Base-by-base conservation (phyloP, 176 grass and related monocot species). In the Chloris gayana region DNA sequence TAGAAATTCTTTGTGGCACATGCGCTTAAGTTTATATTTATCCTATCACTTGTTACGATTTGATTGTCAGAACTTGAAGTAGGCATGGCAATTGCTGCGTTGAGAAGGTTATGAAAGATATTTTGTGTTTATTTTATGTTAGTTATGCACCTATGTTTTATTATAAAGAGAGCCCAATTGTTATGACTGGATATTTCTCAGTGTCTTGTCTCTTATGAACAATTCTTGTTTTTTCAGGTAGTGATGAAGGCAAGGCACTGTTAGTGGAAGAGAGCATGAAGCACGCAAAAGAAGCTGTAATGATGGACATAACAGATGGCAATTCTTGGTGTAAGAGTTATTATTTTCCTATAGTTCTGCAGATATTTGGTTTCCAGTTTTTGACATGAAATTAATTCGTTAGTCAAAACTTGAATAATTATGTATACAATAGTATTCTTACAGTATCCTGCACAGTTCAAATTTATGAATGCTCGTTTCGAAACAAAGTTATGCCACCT, bases 321-420 rank as follows among this genome's bases (percentile, higher is more conserved):
- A 89, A 98, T 91, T 98, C 92, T 47, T 98, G 95, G 95, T 98
- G 95, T 98, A 98, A 78, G 89, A 82, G 41, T 94, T 67, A 18
- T 77, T 79, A n/a, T n/a, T n/a, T 78, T 84, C 15, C 24, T 93
- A 80, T 45, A 68, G 50, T 79, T 39, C 61, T 67, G 38, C 15
- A 53, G 38, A 76, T 71, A 32, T 80, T 71, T 19, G 60, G 41
- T 64, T 53, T 85, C 54, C 13, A 17, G n/a, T n/a, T n/a, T n/a
- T n/a, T n/a, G n/a, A n/a, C 46, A 26, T 33, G 57, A 14, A 84
- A 46, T 22, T 59, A 49, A 37, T 83, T 6, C 15, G 7, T 49
- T 44, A 19, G 18, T 46, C 59, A 45, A 11, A 46, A 60, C 9
- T 58, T 12, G 19, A 80, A 53, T 45, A 38, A 69, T 12, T 2